Evolutionary conservation across 2,329 filamentous ascomycete species (phyloP), one percentile per base, ranked within the genome.

Genomic region (Fusarium tricinctum): DNA sequence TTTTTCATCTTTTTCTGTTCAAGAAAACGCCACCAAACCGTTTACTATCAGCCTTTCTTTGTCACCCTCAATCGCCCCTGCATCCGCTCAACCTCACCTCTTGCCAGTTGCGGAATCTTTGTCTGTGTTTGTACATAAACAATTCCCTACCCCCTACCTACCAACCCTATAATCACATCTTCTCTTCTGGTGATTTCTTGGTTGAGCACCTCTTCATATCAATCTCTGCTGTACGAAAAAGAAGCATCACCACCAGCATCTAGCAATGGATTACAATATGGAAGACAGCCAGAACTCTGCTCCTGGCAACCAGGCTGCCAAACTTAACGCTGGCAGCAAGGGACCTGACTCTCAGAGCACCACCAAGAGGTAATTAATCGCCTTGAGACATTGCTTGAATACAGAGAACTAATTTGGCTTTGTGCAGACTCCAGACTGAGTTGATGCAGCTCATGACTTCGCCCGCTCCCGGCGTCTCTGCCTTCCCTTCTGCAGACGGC

Each of bases 381-480:
- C 40, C 50, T 46, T 9, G 43, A 55, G 38, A 45, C 52, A 52
- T 56, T 45, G 20, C 32, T n/a, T 20, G 10, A 40, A 22, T 30
- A 12, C 23, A 40, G 40, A 30, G 52, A 12, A 44, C 68, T 74
- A 44, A 69, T 49, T 47, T 23, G 44, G 62, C 50, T 43, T 20
- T 9, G 17, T 12, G 23, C 76, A 98, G 96, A 75, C 86, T 99
- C 58, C 96, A 99, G 82, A 97, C 94, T 48, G 96, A 99, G 82
- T 87, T 99, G 72, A 98, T 99, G 95, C 91, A 96, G 80, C 89
- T 99, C 73, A 98, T 99, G 96, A 94, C 94, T 74, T 94, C 94
- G 42, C 91, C 94, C 3, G 94, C 95, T 1, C 93, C 94, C 15
- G 96, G 96, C 71, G 90, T 98, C 76, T 97, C 94, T 57, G 97